Base-by-base conservation (phyloP, 495 filamentous ascomycete species). In the Patellaria atrata region DNA sequence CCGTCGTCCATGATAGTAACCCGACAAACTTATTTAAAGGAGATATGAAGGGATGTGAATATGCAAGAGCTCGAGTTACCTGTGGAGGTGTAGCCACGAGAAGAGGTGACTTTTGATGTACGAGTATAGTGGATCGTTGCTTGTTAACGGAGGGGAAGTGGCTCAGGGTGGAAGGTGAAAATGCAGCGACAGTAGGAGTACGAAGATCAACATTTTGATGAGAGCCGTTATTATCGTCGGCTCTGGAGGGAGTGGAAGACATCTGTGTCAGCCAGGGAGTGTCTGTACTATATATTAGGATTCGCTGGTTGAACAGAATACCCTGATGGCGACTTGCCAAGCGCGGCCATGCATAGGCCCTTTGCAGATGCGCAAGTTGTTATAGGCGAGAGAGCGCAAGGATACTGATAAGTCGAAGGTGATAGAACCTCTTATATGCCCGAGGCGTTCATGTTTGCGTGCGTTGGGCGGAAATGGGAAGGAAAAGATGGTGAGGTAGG, bases 41-140 rank as follows among this genome's bases (percentile, higher is more conserved):
- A 19, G 87, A 59, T 11, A 99, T 61, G 51, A 94, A 96, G 1
- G 87, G 84, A 56, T 94, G 84, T 15, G 83, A 91, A 51, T 94
- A 92, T 38, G 84, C 85, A 33, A 99, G 67, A 0, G 85, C 83
- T 29, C 86, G 70, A 4, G 89, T 96, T 51, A 99, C 73, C 52
- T 86, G 77, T 2, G 89, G 91, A 19, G 89, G 89, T 21, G 89
- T 99, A 9, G 87, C 82, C 31, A 91, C 76, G 21, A 99, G 67
- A 16, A 99, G 61, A 13, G 91, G 89, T 3, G 82, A 91, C 58
- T 96, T 99, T 53, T 89, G 85, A 56, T 96, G 85, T 1, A 99
- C 86, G 35, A 96, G 73, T 45, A 96, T 81, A 38, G 82, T 89
- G 24, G 82, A 87, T 30, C 84, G 74, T 37, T 83, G 73, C 47